Percentiles rank a stretch among this genome's conserved stretches.
Evolutionary conservation across 768 basidiomycete genomes (phyloP).

Genomic region (Xerocomus potaroensis): DNA sequence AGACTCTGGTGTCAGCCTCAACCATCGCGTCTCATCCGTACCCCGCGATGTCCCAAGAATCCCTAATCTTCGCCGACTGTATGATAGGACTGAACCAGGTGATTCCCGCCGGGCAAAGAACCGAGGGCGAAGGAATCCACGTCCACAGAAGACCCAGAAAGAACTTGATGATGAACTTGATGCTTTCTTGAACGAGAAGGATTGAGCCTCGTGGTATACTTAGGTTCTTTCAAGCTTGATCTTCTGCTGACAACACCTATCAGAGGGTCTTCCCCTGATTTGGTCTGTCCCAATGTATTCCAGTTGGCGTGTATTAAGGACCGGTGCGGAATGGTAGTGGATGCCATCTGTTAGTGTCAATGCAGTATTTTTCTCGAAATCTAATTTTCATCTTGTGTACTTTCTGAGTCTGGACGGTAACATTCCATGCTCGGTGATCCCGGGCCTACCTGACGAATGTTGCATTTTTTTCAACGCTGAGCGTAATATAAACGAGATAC

Average conservation of each 20-base stretch:
- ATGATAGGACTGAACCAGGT: conserved; percentile 22
- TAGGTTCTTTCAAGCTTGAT: not conserved
- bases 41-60: conserved; percentile 20
- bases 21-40: conserved; percentile 43
- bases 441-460: too few species aligned
- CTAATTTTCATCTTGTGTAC: not conserved
- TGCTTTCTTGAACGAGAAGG: conserved; percentile 59
- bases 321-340: too few species aligned
- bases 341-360: too few species aligned
- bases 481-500: too few species aligned
- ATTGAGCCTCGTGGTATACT: conserved; percentile 25
- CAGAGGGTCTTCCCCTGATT: not conserved
- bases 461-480: too few species aligned
- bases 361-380: too few species aligned
- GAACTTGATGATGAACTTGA: conserved; percentile 84
- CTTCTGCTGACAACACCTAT: conserved; percentile 5
- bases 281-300: not conserved
- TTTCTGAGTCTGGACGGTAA: too few species aligned
- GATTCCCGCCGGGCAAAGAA: conserved; percentile 27
- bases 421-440: too few species aligned
- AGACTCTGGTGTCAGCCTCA: conserved; percentile 39
- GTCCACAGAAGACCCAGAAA: conserved; percentile 58
- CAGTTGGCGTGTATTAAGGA: conserved; percentile 3
- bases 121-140: conserved; percentile 37
- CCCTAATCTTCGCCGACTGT: conserved; percentile 15